Percentiles rank a stretch among this genome's conserved stretches.
phyloP scores from a whole-genome alignment of 2,329 filamentous ascomycete species.

The Apiospora hydei region DNA sequence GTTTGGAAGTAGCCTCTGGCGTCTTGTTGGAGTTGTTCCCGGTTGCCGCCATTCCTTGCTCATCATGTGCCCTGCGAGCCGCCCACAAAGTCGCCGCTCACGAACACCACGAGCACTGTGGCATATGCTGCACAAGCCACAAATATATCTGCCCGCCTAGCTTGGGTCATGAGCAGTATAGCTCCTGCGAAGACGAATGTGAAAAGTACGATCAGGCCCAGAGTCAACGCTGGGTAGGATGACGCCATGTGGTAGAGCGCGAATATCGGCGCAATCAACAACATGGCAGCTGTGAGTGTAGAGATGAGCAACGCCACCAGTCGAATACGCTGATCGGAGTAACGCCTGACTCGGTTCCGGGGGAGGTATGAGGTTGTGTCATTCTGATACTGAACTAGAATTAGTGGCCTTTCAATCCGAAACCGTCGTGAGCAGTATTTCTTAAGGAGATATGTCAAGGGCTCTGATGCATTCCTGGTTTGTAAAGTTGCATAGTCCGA shows the following conservation, averaged over 20 bases:
- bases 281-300: constrained; percentile 14
- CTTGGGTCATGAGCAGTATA: constrained; percentile 26
- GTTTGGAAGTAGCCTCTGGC: too few relatives aligned
- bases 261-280: constrained; percentile 24
- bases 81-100: constrained; percentile 27
- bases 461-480: neutral
- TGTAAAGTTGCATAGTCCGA: constrained; percentile 15
- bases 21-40: too few relatives aligned
- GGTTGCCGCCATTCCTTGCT: neutral
- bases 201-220: constrained; percentile 28
- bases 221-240: constrained; percentile 22
- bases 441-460: constrained; percentile 16
- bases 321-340: neutral
- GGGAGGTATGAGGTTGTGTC: neutral
- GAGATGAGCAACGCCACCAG: neutral
- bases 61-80: neutral
- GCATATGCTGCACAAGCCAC: constrained; percentile 28
- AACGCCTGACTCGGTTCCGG: neutral
- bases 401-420: constrained; percentile 22
- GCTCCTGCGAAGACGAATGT: constrained; percentile 23
- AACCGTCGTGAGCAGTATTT: constrained; percentile 8
- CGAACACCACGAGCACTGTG: constrained; percentile 26
- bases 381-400: neutral
- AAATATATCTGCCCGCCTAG: constrained; percentile 28
- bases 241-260: constrained; percentile 22